Evolutionary conservation across 2,329 filamentous ascomycete genomes (phyloP).

Genomic region (Sporothrix mexicana): DNA sequence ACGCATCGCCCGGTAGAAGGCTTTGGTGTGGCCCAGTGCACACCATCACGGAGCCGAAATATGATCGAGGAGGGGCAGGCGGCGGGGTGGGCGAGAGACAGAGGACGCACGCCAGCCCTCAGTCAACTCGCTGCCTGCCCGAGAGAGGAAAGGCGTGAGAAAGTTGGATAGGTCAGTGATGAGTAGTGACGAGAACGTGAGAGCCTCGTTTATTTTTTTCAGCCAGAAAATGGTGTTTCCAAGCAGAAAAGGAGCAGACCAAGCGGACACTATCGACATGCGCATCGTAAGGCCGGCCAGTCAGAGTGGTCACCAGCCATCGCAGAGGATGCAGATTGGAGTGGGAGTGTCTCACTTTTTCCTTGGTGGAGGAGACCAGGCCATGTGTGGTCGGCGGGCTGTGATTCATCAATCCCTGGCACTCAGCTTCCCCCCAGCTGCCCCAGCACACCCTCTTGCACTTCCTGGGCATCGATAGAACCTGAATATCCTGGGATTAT

Average conservation of each 20-base stretch:
- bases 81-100: conserved; percentile 1
- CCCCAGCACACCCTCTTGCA: conserved; percentile 13
- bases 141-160: conserved; percentile 14
- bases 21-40: conserved; percentile 33
- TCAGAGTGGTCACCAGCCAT: conserved; percentile 31
- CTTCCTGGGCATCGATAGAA: not conserved
- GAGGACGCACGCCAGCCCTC: conserved; percentile 5
- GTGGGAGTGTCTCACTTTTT: conserved; percentile 26
- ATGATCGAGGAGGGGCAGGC: conserved; percentile 1
- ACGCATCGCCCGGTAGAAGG: not conserved
- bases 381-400: not conserved
- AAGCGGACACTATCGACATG: not conserved
- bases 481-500: not conserved
- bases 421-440: conserved; percentile 12
- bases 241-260: not conserved
- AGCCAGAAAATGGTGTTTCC: not conserved
- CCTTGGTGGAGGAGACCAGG: conserved; percentile 12
- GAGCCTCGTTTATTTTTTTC: not conserved
- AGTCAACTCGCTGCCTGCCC: conserved; percentile 7
- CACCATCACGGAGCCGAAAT: conserved; percentile 31
- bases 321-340: conserved; percentile 21
- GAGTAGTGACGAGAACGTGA: not conserved
- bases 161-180: not conserved
- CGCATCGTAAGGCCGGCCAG: conserved; percentile 6
- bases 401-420: conserved; percentile 19